Evolutionary conservation across 768 basidiomycete species (phyloP).

Genomic region (Ephemerocybe angulata): DNA sequence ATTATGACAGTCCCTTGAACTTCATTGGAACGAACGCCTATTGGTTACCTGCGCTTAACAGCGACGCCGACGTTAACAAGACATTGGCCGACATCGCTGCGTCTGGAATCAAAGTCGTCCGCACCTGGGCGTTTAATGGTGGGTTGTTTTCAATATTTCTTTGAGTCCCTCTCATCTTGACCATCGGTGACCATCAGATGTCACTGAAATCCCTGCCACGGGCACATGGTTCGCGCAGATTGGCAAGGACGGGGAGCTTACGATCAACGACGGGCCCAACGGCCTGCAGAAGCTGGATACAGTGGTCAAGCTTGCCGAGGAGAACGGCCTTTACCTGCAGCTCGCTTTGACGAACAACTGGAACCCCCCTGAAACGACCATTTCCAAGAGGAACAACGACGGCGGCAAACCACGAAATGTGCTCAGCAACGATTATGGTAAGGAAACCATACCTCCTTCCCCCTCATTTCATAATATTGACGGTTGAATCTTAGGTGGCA

Average conservation of each 20-base stretch:
- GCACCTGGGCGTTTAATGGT: conserved; percentile 76
- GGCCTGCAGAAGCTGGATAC: conserved; percentile 64
- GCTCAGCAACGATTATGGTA: conserved; percentile 61
- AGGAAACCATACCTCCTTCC: neutral
- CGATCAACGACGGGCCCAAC: conserved; percentile 57
- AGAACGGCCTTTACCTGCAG: conserved; percentile 50
- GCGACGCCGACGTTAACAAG: conserved; percentile 50
- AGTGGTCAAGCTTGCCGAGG: conserved; percentile 49
- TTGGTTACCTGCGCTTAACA: conserved; percentile 58
- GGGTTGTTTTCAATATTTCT: conserved; percentile 8
- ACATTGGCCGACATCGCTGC: conserved; percentile 57
- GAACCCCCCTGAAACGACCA: conserved; percentile 40
- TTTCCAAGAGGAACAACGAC: conserved; percentile 33
- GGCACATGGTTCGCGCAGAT: conserved; percentile 66
- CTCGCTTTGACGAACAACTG: conserved; percentile 62
- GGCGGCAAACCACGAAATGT: conserved; percentile 33
- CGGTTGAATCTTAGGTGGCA: conserved; percentile 45
- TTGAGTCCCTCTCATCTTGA: neutral
- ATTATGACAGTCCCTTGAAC: conserved; percentile 22
- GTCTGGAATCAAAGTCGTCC: conserved; percentile 53
- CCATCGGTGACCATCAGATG: conserved; percentile 38
- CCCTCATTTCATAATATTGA: conserved; percentile 8
- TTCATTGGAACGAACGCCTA: conserved; percentile 57
- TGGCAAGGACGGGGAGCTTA: conserved; percentile 45
- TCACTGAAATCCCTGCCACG: conserved; percentile 46